Evolutionary conservation across 1,284 basidiomycete genomes (phyloP), one percentile per base, ranked within the genome.

Genomic region (Ustilago vetiveriae): DNA sequence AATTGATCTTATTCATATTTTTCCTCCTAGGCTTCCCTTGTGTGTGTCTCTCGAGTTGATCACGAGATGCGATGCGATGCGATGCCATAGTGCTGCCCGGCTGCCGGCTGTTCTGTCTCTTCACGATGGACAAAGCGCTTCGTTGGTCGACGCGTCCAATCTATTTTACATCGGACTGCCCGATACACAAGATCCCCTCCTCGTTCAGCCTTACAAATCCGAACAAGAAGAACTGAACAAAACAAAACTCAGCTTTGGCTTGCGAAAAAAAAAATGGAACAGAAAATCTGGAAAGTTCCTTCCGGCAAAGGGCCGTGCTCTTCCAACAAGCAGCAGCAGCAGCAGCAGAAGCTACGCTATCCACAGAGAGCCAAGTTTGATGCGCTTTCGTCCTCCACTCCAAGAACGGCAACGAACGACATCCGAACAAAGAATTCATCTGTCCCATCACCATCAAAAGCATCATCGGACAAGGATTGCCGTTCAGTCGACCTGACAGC

Each of bases 241-340:
- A 6, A 27, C 30, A 24, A 23, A n/a, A 21, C 14, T n/a, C n/a
- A n/a, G n/a, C n/a, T n/a, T n/a, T n/a, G n/a, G n/a, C n/a, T n/a
- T n/a, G n/a, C n/a, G n/a, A n/a, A n/a, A 27, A 19, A 48, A 33
- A 27, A 24, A 21, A 8, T 6, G 2, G 3, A 9, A 21, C 21
- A 27, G 29, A 44, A 47, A 54, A 54, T 62, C 58, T 62, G 35
- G 58, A 62, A 62, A 45, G 46, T 62, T 62, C 58, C 49, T 39
- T 44, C 27, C 13, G 7, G 13, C 27, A 29, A 6, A 29, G 13
- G 24, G 26, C 41, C 41, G 27, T 10, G 33, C 17, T 16, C 43
- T 35, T 26, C 22, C 42, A 32, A 16, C 30, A 19, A 44, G 19
- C 11, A 21, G 19, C 17, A 33, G 29, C 21, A 29, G 27, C 27